phyloP scores from a whole-genome alignment of 2,329 filamentous ascomycete species.

The Talaromyces amestolkiae region DNA sequence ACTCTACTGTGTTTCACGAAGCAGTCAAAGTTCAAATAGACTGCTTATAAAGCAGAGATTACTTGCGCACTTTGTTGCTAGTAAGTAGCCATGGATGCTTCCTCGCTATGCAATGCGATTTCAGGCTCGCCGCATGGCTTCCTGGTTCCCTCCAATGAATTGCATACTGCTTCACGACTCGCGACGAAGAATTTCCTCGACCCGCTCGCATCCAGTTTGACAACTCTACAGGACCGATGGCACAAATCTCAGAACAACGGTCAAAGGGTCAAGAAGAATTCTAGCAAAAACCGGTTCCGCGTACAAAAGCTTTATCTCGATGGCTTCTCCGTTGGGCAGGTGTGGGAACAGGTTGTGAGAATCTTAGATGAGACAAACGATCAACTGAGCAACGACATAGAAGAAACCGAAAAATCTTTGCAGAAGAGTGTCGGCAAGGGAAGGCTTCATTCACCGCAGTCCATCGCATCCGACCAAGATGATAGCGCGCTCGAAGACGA shows the following conservation, averaged over 20 bases:
- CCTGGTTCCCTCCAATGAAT: constrained; percentile 66
- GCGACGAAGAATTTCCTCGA: constrained; percentile 80
- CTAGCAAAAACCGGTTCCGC: constrained; percentile 70
- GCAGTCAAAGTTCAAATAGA: not conserved
- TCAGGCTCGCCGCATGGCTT: constrained; percentile 67
- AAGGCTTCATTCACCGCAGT: not conserved
- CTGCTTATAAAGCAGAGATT: not conserved
- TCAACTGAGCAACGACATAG: constrained; percentile 52
- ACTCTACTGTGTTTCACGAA: not conserved
- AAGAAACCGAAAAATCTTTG: constrained; percentile 27
- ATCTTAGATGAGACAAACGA: constrained; percentile 67
- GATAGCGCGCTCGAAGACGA: not conserved
- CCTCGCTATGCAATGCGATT: constrained; percentile 34
- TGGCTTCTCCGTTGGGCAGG: constrained; percentile 81
- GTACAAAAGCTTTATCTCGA: constrained; percentile 75
- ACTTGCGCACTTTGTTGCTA: not conserved
- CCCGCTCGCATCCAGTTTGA: constrained; percentile 69
- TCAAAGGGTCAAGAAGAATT: not conserved
- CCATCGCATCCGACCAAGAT: constrained; percentile 4
- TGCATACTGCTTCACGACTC: constrained; percentile 68
- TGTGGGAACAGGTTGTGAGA: constrained; percentile 89
- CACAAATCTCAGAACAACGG: constrained; percentile 60
- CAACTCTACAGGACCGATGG: constrained; percentile 67
- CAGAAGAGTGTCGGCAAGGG: constrained; percentile 15
- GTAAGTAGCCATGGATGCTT: constrained; percentile 1